phyloP scores from a whole-genome alignment of 2,329 filamentous ascomycete genomes.

The Cyanodermella asteris region DNA sequence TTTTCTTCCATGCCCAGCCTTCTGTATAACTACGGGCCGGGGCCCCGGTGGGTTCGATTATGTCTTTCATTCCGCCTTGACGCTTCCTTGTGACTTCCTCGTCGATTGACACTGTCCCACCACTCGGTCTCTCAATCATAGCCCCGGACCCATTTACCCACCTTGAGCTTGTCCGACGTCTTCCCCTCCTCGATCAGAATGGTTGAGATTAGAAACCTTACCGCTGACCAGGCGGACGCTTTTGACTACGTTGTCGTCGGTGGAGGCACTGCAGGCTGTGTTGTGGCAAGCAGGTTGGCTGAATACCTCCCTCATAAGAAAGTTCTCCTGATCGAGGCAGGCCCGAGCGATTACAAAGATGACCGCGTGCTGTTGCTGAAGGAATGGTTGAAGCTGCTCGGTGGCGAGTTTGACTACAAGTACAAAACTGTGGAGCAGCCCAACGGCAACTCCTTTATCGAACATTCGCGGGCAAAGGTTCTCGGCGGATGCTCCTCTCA shows the following conservation, averaged over 20 bases:
- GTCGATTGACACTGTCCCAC: no score
- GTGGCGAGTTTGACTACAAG: constrained; percentile 77
- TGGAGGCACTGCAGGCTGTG: constrained; percentile 69
- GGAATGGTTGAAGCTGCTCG: constrained; percentile 67
- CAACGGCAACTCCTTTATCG: constrained; percentile 72
- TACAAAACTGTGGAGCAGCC: constrained; percentile 79
- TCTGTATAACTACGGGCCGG: no score
- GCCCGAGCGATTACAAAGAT: constrained; percentile 74
- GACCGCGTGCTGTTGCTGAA: constrained; percentile 69
- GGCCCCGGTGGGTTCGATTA: no score
- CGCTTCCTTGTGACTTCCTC: no score
- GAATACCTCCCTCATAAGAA: constrained; percentile 67
- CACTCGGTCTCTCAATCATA: no score
- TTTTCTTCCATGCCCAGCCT: no score
- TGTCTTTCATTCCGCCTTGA: no score
- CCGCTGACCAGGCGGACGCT: constrained; percentile 39
- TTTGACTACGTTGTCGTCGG: constrained; percentile 76
- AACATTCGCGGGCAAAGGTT: constrained; percentile 80
- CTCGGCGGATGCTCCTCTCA: constrained; percentile 82
- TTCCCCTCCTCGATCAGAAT: constrained; percentile 40
- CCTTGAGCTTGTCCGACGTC: constrained; percentile 37
- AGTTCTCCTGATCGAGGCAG: constrained; percentile 67
- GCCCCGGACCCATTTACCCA: no score
- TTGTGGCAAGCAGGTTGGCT: constrained; percentile 57
- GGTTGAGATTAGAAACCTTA: constrained; percentile 26